phyloP scores from a whole-genome alignment of 2,329 filamentous ascomycete species.

The Westerdykella ornata region DNA sequence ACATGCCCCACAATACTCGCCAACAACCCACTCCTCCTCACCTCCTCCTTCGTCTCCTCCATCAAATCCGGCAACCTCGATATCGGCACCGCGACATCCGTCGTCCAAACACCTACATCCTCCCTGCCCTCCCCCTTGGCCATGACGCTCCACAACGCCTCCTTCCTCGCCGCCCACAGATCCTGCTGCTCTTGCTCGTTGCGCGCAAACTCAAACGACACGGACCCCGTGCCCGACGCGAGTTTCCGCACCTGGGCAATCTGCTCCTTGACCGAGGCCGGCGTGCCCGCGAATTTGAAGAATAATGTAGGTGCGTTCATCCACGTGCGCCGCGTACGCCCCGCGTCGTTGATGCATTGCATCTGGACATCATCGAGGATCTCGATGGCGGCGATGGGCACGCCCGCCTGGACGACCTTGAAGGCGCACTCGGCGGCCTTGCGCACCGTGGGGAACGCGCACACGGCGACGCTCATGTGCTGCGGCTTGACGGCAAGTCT shows the following conservation, averaged over 20 bases:
- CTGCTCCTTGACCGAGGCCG: conserved; percentile 68
- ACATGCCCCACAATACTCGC: conserved; percentile 66
- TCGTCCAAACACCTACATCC: conserved; percentile 65
- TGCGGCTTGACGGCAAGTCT: conserved; percentile 78
- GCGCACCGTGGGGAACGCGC: conserved; percentile 58
- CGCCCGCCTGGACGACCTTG: conserved; percentile 69
- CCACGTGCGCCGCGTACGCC: conserved; percentile 59
- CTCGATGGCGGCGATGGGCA: conserved; percentile 86
- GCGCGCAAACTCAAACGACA: conserved; percentile 63
- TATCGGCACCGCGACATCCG: conserved; percentile 73
- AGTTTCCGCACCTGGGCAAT: conserved; percentile 59
- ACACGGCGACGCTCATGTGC: conserved; percentile 72
- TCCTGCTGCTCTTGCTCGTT: conserved; percentile 59
- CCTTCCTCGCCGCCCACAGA: conserved; percentile 69
- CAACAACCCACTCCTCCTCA: conserved; percentile 55
- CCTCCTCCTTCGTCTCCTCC: conserved; percentile 65
- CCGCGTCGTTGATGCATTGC: conserved; percentile 61
- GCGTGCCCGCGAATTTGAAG: conserved; percentile 67
- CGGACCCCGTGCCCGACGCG: conserved; percentile 53
- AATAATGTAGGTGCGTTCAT: conserved; percentile 65
- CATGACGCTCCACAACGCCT: conserved; percentile 67
- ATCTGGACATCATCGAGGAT: conserved; percentile 91
- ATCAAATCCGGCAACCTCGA: conserved; percentile 66
- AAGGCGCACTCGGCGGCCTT: conserved; percentile 73
- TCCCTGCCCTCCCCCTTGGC: conserved; percentile 54